Conservation (phyloP, 805 yeast genomes). For the Huiozyma sinensis region DNA sequence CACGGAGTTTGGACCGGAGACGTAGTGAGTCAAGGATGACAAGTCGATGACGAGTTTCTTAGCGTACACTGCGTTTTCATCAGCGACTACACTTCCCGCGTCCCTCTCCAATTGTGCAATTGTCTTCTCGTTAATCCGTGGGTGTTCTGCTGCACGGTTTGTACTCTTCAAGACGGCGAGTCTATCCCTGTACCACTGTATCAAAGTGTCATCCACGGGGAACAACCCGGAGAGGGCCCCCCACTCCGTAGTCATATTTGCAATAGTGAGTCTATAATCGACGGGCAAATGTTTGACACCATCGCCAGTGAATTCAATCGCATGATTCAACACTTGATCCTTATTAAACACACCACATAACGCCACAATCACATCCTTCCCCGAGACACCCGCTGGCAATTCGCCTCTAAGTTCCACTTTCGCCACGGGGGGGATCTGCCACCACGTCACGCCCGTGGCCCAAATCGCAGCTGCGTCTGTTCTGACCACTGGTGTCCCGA, state of each 20-base stretch:
- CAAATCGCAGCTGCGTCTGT: slow-evolving; percentile 98
- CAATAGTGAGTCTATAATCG: slow-evolving; percentile 83
- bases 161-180: no score
- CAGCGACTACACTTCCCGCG: slow-evolving; percentile 35
- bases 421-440: slow-evolving; percentile 99
- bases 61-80: slow-evolving; percentile 74
- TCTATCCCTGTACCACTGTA: slow-evolving; percentile 69
- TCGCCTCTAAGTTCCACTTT: slow-evolving; percentile 75
- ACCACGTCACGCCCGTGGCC: slow-evolving; percentile 99
- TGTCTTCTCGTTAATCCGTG: slow-evolving; percentile 62
- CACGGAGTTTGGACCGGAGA: slow-evolving; percentile 96
- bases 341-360: slow-evolving; percentile 88
- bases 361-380: slow-evolving; percentile 94
- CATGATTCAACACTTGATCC: slow-evolving; percentile 88
- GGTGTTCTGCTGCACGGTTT: slow-evolving; percentile 46
- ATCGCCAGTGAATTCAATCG: slow-evolving; percentile 86
- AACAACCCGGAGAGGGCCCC: slow-evolving; percentile 94
- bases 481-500: slow-evolving; percentile 96
- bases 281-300: slow-evolving; percentile 59
- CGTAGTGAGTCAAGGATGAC: slow-evolving; percentile 69
- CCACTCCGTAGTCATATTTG: slow-evolving; percentile 98
- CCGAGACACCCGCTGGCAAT: slow-evolving; percentile 80
- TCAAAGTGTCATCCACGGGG: slow-evolving; percentile 80
- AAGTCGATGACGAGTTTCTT: slow-evolving; percentile 79
- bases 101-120: slow-evolving; percentile 31